phyloP scores from a whole-genome alignment of 176 grass and related monocot species.

The Ampelocalamus luodianensis region DNA sequence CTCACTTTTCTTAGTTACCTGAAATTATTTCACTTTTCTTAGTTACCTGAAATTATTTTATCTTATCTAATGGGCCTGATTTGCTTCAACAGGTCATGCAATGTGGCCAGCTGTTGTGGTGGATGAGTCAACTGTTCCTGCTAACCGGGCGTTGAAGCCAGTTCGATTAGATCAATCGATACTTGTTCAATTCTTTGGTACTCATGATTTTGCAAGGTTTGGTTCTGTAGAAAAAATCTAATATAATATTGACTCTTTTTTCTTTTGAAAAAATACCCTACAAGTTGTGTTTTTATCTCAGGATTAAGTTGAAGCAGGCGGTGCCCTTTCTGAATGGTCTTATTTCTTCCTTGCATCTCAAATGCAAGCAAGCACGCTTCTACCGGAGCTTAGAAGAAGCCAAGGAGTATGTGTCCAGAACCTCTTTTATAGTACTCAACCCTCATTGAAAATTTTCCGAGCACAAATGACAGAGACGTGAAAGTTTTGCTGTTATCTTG shows the following conservation, averaged over 20 bases:
- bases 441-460: not conserved
- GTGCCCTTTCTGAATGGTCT: slow-evolving; percentile 92
- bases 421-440: slow-evolving; percentile 21
- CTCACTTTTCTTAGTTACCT: too few relatives aligned
- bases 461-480: not conserved
- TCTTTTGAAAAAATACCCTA: slow-evolving; percentile 27
- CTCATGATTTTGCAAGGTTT: slow-evolving; percentile 94
- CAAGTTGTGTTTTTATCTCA: slow-evolving; percentile 51
- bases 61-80: slow-evolving; percentile 36
- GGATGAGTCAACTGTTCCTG: slow-evolving; percentile 74
- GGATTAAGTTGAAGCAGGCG: slow-evolving; percentile 86
- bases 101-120: slow-evolving; percentile 98
- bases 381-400: slow-evolving; percentile 92
- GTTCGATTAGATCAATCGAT: slow-evolving; percentile 67
- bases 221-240: slow-evolving; percentile 45
- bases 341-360: slow-evolving; percentile 88
- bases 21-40: not conserved
- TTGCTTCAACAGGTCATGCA: slow-evolving; percentile 83
- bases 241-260: slow-evolving; percentile 16
- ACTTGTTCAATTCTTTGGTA: slow-evolving; percentile 95
- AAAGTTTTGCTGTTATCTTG: slow-evolving; percentile 28
- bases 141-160: slow-evolving; percentile 65
- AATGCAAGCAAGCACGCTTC: slow-evolving; percentile 94
- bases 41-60: slow-evolving; percentile 11
- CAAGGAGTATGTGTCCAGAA: slow-evolving; percentile 70